A percentile compares a stretch with the other conserved stretches of the same genome.
phyloP scores from a whole-genome alignment of 179 eudicot species.

The Silene noctiflora region DNA sequence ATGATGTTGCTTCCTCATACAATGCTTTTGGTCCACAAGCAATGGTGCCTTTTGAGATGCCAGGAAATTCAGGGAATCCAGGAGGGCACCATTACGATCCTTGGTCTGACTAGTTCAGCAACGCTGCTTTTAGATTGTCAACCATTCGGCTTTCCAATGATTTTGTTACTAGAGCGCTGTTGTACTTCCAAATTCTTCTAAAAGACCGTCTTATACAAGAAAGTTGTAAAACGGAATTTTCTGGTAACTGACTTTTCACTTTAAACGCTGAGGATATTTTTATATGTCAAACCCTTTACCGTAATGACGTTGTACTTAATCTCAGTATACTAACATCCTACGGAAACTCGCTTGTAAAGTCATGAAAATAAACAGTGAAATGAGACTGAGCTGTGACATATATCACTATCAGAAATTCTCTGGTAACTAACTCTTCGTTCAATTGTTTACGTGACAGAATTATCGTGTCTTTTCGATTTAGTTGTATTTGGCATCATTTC shows the following conservation, averaged over 20 bases:
- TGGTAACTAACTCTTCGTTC: neutral
- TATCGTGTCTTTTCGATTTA: neutral
- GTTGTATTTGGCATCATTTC: neutral
- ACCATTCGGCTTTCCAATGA: neutral
- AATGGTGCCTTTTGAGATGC: constrained; percentile 21
- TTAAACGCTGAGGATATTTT: too few species aligned
- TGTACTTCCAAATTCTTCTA: neutral
- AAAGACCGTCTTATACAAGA: too few species aligned
- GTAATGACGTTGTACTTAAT: too few species aligned
- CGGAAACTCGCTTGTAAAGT: neutral
- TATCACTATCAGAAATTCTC: neutral
- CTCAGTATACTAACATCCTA: too few species aligned
- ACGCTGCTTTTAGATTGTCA: neutral
- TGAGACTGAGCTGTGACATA: neutral
- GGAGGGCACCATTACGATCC: constrained; percentile 1
- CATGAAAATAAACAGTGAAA: neutral
- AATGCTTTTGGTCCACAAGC: constrained; percentile 16
- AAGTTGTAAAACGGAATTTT: too few species aligned
- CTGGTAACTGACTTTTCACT: too few species aligned
- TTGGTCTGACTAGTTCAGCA: neutral
- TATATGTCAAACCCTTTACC: too few species aligned
- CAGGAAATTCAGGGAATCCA: neutral
- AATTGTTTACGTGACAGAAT: neutral
- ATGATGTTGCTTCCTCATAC: constrained; percentile 20
- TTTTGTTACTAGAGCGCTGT: too few species aligned